phyloP scores from a whole-genome alignment of 2,329 filamentous ascomycete species.

The Dactylellina drechsleri region DNA sequence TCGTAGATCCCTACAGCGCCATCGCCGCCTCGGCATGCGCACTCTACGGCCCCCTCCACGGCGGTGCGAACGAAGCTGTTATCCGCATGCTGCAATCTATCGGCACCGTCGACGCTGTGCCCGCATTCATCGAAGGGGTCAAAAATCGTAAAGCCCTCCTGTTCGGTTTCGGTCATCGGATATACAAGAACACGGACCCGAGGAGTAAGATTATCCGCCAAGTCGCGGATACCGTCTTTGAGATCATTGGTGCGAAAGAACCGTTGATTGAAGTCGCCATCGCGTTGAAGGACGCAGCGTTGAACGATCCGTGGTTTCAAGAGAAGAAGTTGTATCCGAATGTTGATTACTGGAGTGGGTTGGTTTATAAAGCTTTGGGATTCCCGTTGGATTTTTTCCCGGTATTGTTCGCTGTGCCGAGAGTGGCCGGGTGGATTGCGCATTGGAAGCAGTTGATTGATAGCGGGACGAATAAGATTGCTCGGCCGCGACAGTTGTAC shows the following conservation, averaged over 20 bases:
- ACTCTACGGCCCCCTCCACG: conserved; percentile 69
- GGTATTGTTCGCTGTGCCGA: conserved; percentile 66
- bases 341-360: conserved; percentile 67
- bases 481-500: conserved; percentile 66
- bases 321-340: conserved; percentile 67
- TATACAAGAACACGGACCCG: conserved; percentile 69
- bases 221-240: conserved; percentile 66
- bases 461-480: conserved; percentile 66
- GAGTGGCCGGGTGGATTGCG: conserved; percentile 67
- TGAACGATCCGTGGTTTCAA: conserved; percentile 62
- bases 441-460: conserved; percentile 68
- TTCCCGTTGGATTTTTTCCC: conserved; percentile 68
- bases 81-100: conserved; percentile 68
- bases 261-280: conserved; percentile 66
- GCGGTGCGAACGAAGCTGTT: conserved; percentile 70
- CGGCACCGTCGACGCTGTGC: conserved; percentile 66
- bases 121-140: conserved; percentile 66
- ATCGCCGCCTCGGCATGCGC: conserved; percentile 68
- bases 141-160: conserved; percentile 67
- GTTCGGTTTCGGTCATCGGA: conserved; percentile 69
- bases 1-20: conserved; percentile 68
- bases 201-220: conserved; percentile 66
- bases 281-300: conserved; percentile 62
- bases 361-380: conserved; percentile 68
- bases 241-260: conserved; percentile 65